Evolutionary conservation across 352 stramenopile species (phyloP).

Genomic region (Globisporangium mamillatum): DNA sequence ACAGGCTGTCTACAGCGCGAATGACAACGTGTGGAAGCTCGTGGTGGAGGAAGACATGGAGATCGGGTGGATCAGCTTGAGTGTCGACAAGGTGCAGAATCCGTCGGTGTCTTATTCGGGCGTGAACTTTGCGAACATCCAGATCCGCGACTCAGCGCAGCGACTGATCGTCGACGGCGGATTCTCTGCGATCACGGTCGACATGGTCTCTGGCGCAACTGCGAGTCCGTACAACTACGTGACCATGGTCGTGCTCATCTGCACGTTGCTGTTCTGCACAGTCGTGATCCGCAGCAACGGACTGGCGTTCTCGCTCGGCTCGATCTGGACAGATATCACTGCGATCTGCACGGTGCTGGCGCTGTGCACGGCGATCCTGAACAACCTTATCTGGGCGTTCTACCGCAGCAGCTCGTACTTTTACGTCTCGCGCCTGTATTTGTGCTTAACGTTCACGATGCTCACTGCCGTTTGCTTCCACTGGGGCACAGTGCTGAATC

Average conservation of each 20-base stretch:
- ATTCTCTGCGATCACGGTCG: conserved; percentile 75
- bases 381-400: conserved; percentile 85
- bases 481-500: conserved; percentile 81
- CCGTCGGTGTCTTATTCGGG: conserved; percentile 66
- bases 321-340: conserved; percentile 86
- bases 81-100: conserved; percentile 72
- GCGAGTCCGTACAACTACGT: conserved; percentile 88
- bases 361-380: conserved; percentile 69
- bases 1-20: conserved; percentile 7
- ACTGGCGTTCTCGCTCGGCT: conserved; percentile 77
- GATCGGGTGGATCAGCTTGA: conserved; percentile 66
- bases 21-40: conserved; percentile 45
- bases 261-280: conserved; percentile 77
- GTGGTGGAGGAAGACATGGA: conserved; percentile 47
- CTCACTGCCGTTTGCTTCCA: conserved; percentile 85
- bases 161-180: conserved; percentile 54
- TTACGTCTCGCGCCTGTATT: conserved; percentile 72
- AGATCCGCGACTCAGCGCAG: conserved; percentile 48
- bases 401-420: conserved; percentile 68
- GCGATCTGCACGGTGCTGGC: conserved; percentile 81
- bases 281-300: conserved; percentile 83
- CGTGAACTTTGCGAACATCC: conserved; percentile 56
- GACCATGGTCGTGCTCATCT: conserved; percentile 82
- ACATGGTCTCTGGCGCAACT: conserved; percentile 52
- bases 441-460: conserved; percentile 90